These are phyloP conservation scores for apple (Malus domestica) DNA, from an alignment of 306 rosid genomes.

Conservation along the genomic window ASM211411v1 NC_041803.1:2927501-2928000, in stretches of 20 bases:
- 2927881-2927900: neutral
- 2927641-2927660: neutral
- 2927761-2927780: slow-evolving; percentile 64
- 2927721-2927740: slow-evolving; percentile 7
- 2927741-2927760: slow-evolving; percentile 94
- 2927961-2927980: slow-evolving; percentile 45
- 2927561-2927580: slow-evolving; percentile 90
- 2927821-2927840: neutral
- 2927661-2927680: neutral
- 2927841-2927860: neutral
- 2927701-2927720: neutral
- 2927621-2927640: neutral
- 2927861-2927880: neutral
- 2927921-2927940: neutral
- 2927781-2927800: slow-evolving; percentile 90
- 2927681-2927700: neutral
- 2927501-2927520: neutral
- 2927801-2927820: slow-evolving; percentile 22
- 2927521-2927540: slow-evolving; percentile 35
- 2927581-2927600: slow-evolving; percentile 93
- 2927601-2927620: slow-evolving; percentile 19
- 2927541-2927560: slow-evolving; percentile 56
- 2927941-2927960: neutral
- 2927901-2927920: neutral
- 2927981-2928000: slow-evolving; percentile 89